Base-by-base conservation (phyloP, 305 asterid species). In the Fraxinus angustifolia region DNA sequence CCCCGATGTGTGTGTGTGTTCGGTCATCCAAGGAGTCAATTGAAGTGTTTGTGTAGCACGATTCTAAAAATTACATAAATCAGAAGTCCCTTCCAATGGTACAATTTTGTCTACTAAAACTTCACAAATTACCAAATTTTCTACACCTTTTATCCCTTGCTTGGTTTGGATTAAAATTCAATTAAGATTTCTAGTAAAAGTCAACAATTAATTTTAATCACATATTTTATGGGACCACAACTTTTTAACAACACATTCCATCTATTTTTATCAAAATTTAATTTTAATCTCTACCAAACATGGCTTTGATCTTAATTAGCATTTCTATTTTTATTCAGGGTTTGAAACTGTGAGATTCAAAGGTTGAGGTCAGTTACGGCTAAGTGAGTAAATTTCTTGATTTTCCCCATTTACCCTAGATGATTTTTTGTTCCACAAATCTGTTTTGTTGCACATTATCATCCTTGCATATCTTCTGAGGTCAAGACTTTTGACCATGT, bases 51-150 rank as follows among this genome's bases (percentile, higher is more conserved):
- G 36, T 33, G 6, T 0, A 33, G 5, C 36, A 33, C 6, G 6
- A 33, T 33, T 4, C 6, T 33, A 33, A 33, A 33, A 33, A 33
- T n/a, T 45, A 12, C 62, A 65, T 21, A 10, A 12, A 17, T 72
- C 19, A 31, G 56, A 30, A 12, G 84, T 92, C 93, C 82, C 90
- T 85, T 81, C 87, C 97, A 87, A 8, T 60, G 19, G 71, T 38
- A 80, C 86, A 82, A 83, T 75, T 84, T 88, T 86, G 90, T 86
- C 84, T 79, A 90, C 93, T 92, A 90, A 90, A 83, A 78, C 88
- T 42, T 79, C 79, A 42, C 83, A 68, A 79, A 85, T 85, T 36
- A 33, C 77, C 82, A 33, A 82, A 34, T 31, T 31, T 71, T 76
- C 42, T n/a, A 50, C 84, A 65, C 86, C 82, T 73, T 78, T 80